These are phyloP conservation scores for Moricandia moricandioides DNA, from an alignment of 345 rosid species.

Conservation along the genomic window DNA sequence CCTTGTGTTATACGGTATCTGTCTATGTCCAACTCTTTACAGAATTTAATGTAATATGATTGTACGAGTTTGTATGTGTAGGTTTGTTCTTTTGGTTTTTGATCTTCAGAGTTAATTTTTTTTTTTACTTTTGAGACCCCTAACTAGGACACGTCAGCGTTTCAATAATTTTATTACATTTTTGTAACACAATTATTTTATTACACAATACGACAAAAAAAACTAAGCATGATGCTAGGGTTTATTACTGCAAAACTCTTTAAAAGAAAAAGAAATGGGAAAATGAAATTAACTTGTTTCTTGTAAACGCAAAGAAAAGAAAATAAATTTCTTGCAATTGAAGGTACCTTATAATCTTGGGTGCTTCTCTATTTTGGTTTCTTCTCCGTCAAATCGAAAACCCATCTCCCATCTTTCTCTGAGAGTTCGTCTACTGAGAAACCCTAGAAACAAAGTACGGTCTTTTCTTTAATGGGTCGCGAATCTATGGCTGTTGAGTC, in stretches of 20 bases:
- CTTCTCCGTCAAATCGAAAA: conserved; percentile 51
- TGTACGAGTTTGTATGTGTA: not conserved
- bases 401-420: conserved; percentile 25
- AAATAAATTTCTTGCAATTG: conserved; percentile 74
- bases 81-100: not conserved
- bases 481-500: conserved; percentile 33
- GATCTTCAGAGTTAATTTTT: too few relatives aligned
- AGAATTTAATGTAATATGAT: not conserved
- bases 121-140: not conserved
- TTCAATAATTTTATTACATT: not conserved
- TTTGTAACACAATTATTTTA: not conserved
- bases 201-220: conserved; percentile 31
- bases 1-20: not conserved
- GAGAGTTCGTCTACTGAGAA: not conserved
- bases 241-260: conserved; percentile 17
- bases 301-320: conserved; percentile 12
- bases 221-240: conserved; percentile 14
- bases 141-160: not conserved
- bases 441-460: conserved; percentile 19
- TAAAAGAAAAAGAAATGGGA: not conserved
- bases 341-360: conserved; percentile 47
- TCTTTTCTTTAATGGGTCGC: conserved; percentile 36
- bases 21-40: not conserved
- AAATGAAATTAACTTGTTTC: conserved; percentile 3
- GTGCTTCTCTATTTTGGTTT: conserved; percentile 28